A percentile compares a stretch with the other conserved stretches of the same genome.
Evolutionary conservation across 75 land plant genomes (phyloP).

Genomic region (Cryptomeria japonica): DNA sequence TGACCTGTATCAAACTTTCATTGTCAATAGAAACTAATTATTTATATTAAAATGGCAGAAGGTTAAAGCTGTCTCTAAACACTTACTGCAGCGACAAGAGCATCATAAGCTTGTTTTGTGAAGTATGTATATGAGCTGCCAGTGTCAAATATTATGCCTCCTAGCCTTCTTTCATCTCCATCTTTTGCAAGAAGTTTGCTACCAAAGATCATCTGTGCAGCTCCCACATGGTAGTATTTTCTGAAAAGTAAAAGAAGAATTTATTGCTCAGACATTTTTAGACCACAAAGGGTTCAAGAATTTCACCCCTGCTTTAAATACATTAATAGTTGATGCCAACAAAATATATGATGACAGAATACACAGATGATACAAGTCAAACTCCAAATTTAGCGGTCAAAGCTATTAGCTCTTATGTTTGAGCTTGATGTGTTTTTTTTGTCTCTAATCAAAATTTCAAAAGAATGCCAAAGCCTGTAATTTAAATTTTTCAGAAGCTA

Average conservation of each 20-base stretch:
- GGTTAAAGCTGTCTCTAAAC: background rate
- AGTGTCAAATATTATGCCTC: slow-evolving; percentile 69
- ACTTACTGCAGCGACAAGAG: slow-evolving; percentile 56
- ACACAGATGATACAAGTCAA: no score
- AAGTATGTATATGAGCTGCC: slow-evolving; percentile 90
- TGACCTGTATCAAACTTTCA: slow-evolving; percentile 36
- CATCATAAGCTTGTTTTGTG: slow-evolving; percentile 39
- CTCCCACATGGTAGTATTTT: slow-evolving; percentile 52
- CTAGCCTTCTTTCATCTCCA: slow-evolving; percentile 21
- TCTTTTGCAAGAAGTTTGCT: slow-evolving; percentile 13
- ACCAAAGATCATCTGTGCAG: slow-evolving; percentile 43
- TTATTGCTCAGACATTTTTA: background rate
- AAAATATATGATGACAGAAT: background rate
- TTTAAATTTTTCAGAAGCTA: no score
- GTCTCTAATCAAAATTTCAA: no score
- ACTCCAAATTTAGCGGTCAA: no score
- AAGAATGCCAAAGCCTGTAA: no score
- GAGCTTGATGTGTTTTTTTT: no score
- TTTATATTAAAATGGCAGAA: background rate
- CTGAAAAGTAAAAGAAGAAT: slow-evolving; percentile 26
- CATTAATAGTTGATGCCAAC: background rate
- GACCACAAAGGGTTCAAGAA: background rate
- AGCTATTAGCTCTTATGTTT: no score
- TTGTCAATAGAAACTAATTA: slow-evolving; percentile 5
- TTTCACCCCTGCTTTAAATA: background rate